phyloP scores from a whole-genome alignment of 116 monocot genomes.

The Cymodocea nodosa region DNA sequence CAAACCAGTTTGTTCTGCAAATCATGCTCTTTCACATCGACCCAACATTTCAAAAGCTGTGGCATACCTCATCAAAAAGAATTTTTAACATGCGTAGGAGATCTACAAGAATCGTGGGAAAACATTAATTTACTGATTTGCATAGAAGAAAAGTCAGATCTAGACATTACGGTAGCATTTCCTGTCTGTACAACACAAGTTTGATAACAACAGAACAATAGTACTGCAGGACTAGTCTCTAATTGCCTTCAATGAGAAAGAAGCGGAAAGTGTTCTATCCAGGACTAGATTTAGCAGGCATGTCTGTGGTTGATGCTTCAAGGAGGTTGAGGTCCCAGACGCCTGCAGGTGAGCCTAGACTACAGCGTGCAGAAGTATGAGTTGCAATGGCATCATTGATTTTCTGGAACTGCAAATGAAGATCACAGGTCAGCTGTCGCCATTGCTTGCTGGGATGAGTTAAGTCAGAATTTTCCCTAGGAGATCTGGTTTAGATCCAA shows the following conservation, averaged over 20 bases:
- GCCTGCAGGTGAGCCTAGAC: constrained; percentile 71
- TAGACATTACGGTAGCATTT: too few species aligned
- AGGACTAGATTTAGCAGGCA: constrained; percentile 34
- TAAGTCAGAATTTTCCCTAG: neutral
- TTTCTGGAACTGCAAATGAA: constrained; percentile 54
- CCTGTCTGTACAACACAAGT: too few species aligned
- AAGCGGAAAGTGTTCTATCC: neutral
- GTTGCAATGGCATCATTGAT: constrained; percentile 75
- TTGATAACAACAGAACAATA: too few species aligned
- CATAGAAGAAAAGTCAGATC: too few species aligned
- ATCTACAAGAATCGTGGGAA: too few species aligned
- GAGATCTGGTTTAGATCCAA: neutral
- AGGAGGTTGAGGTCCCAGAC: constrained; percentile 49
- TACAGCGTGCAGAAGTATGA: constrained; percentile 76
- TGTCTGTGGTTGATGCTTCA: constrained; percentile 17
- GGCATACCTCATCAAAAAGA: too few species aligned
- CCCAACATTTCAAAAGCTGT: too few species aligned
- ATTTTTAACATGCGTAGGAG: too few species aligned
- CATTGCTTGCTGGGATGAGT: neutral
- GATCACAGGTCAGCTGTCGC: neutral
- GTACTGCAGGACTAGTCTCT: too few species aligned
- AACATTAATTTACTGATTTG: too few species aligned
- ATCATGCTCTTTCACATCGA: too few species aligned
- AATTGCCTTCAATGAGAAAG: neutral
- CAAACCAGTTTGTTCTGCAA: too few species aligned